phyloP scores from a whole-genome alignment of 2,329 filamentous ascomycete genomes.

The Neophaeococcomyces mojaviensis region DNA sequence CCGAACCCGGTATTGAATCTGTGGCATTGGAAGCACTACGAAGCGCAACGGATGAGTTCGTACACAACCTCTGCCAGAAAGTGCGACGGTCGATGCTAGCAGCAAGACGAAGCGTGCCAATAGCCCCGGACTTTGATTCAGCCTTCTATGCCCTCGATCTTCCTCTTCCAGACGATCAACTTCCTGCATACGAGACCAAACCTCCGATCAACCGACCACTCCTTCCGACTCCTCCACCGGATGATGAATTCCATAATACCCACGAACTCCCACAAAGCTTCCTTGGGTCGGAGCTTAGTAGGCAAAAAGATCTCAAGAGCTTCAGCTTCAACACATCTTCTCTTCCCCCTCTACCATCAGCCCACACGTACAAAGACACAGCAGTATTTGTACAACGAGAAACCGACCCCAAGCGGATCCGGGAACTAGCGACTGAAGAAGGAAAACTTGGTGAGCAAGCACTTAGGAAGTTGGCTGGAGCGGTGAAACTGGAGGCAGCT shows the following conservation, averaged over 20 bases:
- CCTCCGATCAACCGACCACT: constrained; percentile 24
- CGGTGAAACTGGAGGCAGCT: constrained; percentile 34
- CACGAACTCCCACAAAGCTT: constrained; percentile 32
- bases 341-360: constrained; percentile 56
- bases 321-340: constrained; percentile 51
- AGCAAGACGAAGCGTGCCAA: constrained; percentile 47
- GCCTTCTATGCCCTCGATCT: constrained; percentile 40
- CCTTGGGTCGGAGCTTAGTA: constrained; percentile 46
- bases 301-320: constrained; percentile 38
- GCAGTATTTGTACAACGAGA: constrained; percentile 53
- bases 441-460: constrained; percentile 59
- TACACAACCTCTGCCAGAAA: constrained; percentile 46
- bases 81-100: constrained; percentile 52
- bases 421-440: constrained; percentile 58
- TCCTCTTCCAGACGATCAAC: constrained; percentile 23
- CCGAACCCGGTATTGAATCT: constrained; percentile 37
- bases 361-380: constrained; percentile 57
- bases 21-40: constrained; percentile 51
- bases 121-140: constrained; percentile 52
- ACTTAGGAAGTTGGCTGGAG: constrained; percentile 52
- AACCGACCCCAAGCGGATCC: constrained; percentile 51
- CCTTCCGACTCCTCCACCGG: constrained; percentile 34
- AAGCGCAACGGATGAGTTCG: constrained; percentile 47
- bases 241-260: constrained; percentile 30
- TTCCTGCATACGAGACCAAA: constrained; percentile 25